Base-by-base conservation (phyloP, 2,329 filamentous ascomycete species). In the Phaeophleospora eucalypticola region DNA sequence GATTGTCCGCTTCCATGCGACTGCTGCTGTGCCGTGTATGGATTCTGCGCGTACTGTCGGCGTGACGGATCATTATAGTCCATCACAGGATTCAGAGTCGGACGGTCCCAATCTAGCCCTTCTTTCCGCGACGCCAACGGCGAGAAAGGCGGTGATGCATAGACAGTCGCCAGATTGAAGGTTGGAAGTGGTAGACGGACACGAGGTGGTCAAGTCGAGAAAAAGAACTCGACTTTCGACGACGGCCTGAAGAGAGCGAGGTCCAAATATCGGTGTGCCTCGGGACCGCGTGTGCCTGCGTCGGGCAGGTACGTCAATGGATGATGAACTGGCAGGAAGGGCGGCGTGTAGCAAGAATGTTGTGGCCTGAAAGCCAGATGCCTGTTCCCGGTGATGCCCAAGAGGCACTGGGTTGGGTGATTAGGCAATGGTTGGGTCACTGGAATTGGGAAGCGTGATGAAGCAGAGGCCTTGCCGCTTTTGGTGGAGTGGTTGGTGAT, bases 51-150 rank as follows among this genome's bases (percentile, higher is more conserved):
- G 58, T 64, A 65, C 55, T 62, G 59, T 59, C 60, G 56, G 56
- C 61, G 57, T 46, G 61, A 56, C 48, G 59, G 58, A 51, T 65
- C 62, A 63, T 65, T 57, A 47, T 63, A 61, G 58, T 65, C 62
- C 62, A 65, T 65, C 53, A 59, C 60, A 59, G 54, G 53, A 41
- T 50, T 38, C 34, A 46, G 34, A 34, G 41, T 45, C 43, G 47
- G 52, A 27, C 48, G 45, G 46, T 54, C 51, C 38, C 49, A 49
- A 40, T 56, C 52, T 47, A 52, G 49, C 48, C 50, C 52, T 56
- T 54, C 52, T 56, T 54, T 52, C 41, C 51, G 52, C 53, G 56
- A 57, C 57, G 54, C 59, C 59, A 51, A 51, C 35, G 59, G 60
- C 57, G 60, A 61, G 52, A 58, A 57, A 49, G 58, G 58, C 50